These are phyloP conservation scores for Pyrenochaeta sp. DNA, from an alignment of 2,329 filamentous ascomycete genomes.

Conservation along the genomic window DNA sequence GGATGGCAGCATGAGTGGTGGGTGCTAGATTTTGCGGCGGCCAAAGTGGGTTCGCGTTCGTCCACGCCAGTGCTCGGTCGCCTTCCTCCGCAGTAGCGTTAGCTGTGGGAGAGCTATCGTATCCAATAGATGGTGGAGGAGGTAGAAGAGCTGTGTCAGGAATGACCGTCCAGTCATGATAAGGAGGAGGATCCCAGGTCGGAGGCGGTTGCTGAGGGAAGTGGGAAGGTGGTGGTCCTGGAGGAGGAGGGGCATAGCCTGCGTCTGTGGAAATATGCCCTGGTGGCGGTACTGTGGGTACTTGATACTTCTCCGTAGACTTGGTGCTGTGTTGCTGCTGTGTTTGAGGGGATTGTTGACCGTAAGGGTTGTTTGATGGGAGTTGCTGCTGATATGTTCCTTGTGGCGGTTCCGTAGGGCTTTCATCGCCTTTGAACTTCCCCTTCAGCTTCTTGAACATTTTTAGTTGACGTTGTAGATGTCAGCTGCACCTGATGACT, in stretches of 20 bases:
- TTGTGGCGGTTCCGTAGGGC: slow-evolving; percentile 20
- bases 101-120: slow-evolving; percentile 71
- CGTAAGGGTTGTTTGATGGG: slow-evolving; percentile 38
- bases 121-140: slow-evolving; percentile 73
- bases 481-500: neutral
- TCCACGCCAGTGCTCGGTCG: slow-evolving; percentile 73
- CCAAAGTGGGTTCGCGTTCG: slow-evolving; percentile 66
- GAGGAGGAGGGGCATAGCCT: slow-evolving; percentile 35
- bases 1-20: slow-evolving; percentile 58
- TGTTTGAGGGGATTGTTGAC: slow-evolving; percentile 18
- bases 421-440: slow-evolving; percentile 43
- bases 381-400: slow-evolving; percentile 32
- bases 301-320: slow-evolving; percentile 36
- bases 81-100: slow-evolving; percentile 74
- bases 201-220: slow-evolving; percentile 45
- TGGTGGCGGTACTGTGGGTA: slow-evolving; percentile 32
- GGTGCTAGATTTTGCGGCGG: slow-evolving; percentile 61
- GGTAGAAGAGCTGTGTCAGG: slow-evolving; percentile 77
- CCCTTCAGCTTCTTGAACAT: slow-evolving; percentile 50
- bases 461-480: neutral
- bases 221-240: slow-evolving; percentile 34
- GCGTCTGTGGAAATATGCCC: slow-evolving; percentile 19
- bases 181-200: slow-evolving; percentile 60
- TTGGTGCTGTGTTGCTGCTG: slow-evolving; percentile 23
- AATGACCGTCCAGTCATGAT: slow-evolving; percentile 77